Conservation (phyloP, 768 basidiomycete genomes). For the Russula brevipes region DNA sequence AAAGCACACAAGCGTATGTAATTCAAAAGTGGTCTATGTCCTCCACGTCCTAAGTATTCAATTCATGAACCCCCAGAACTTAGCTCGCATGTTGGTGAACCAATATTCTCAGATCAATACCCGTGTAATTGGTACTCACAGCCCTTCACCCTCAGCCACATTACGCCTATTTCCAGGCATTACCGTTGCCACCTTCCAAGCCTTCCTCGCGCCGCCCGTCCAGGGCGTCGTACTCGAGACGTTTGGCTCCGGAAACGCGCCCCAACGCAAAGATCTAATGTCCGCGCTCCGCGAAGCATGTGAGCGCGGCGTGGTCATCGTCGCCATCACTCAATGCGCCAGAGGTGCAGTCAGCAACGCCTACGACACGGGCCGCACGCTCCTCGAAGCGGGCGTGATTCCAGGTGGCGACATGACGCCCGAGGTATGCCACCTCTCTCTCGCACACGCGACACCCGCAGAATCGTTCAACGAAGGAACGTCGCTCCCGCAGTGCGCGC, state of each 20-base stretch:
- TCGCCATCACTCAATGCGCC: constrained; percentile 87
- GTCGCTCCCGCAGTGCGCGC: constrained; percentile 57
- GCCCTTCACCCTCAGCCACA: constrained; percentile 47
- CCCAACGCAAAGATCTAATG: constrained; percentile 71
- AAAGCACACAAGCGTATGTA: constrained; percentile 67
- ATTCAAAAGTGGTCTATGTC: background rate
- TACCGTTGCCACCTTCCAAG: constrained; percentile 61
- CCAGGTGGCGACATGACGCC: constrained; percentile 92
- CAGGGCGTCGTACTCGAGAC: constrained; percentile 85
- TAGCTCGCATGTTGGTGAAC: constrained; percentile 74
- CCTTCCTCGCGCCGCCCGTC: constrained; percentile 70
- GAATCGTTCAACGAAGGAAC: background rate
- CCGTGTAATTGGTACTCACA: background rate
- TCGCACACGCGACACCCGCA: background rate
- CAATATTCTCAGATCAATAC: background rate
- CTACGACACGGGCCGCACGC: constrained; percentile 71
- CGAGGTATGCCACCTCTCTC: constrained; percentile 50
- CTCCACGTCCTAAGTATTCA: background rate
- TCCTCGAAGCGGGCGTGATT: constrained; percentile 71
- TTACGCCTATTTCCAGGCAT: constrained; percentile 88
- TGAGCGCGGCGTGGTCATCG: constrained; percentile 76
- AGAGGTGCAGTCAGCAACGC: constrained; percentile 83
- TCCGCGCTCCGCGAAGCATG: constrained; percentile 76
- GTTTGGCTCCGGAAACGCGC: constrained; percentile 91
- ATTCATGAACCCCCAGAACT: constrained; percentile 46